Evolutionary conservation across 768 basidiomycete genomes (phyloP).

Genomic region (Leccinum variicolor): DNA sequence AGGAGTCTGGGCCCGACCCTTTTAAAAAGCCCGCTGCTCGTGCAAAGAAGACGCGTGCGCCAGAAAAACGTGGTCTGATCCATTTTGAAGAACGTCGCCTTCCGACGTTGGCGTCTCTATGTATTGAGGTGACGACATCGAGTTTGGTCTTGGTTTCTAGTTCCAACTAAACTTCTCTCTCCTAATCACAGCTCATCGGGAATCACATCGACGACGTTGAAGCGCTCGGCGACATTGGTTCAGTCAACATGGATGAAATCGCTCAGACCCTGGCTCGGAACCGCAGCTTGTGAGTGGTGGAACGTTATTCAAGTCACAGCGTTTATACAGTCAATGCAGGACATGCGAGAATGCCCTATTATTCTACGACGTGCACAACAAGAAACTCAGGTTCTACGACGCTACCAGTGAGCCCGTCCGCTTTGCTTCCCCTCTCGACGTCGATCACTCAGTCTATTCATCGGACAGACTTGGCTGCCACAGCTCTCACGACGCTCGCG

Average conservation of each 20-base stretch:
- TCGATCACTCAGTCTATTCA: not conserved
- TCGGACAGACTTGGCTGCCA: slow-evolving; percentile 60
- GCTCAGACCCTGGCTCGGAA: slow-evolving; percentile 80
- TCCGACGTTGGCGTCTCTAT: slow-evolving; percentile 70
- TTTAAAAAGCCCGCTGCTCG: slow-evolving; percentile 75
- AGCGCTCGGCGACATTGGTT: slow-evolving; percentile 82
- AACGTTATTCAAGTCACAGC: not conserved
- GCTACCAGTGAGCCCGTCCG: slow-evolving; percentile 68
- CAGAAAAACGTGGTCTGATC: slow-evolving; percentile 65
- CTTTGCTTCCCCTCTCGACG: not conserved
- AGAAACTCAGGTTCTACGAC: slow-evolving; percentile 75
- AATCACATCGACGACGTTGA: slow-evolving; percentile 88
- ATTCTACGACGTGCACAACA: slow-evolving; percentile 77
- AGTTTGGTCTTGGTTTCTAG: not conserved
- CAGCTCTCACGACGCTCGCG: slow-evolving; percentile 67
- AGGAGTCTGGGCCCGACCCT: slow-evolving; percentile 72
- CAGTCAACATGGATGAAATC: slow-evolving; percentile 80
- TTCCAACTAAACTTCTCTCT: not conserved
- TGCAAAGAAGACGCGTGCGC: slow-evolving; percentile 58
- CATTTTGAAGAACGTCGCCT: slow-evolving; percentile 69
- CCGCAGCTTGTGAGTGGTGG: slow-evolving; percentile 64
- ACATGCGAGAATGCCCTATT: slow-evolving; percentile 76
- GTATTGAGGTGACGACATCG: slow-evolving; percentile 58
- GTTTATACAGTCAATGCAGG: slow-evolving; percentile 35
- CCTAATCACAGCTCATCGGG: slow-evolving; percentile 61